These are phyloP conservation scores for Thymus quinquecostatus DNA, from an alignment of 257 asterid species.

Conservation along the genomic window DNA sequence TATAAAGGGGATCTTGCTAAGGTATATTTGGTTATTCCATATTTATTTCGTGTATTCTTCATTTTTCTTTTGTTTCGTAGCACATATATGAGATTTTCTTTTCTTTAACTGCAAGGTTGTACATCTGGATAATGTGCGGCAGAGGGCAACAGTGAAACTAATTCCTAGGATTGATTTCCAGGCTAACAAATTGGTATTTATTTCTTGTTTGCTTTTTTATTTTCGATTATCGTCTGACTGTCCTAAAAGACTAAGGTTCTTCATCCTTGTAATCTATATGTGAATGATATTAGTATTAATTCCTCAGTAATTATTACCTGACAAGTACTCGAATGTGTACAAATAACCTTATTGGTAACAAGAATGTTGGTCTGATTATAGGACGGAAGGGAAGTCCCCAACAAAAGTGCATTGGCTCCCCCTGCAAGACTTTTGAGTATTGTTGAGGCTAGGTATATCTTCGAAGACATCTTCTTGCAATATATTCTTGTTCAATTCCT, in stretches of 20 bases:
- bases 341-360: constrained; percentile 17
- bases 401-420: constrained; percentile 78
- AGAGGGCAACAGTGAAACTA: constrained; percentile 78
- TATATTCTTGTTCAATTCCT: not conserved
- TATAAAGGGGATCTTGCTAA: constrained; percentile 95
- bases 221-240: constrained; percentile 1
- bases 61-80: not conserved
- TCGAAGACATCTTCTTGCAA: not conserved
- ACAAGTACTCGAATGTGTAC: not conserved
- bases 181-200: constrained; percentile 76
- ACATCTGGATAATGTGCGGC: constrained; percentile 88
- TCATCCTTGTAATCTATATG: constrained; percentile 5
- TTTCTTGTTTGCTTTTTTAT: constrained; percentile 3
- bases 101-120: constrained; percentile 59
- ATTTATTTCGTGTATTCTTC: not conserved
- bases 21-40: constrained; percentile 39
- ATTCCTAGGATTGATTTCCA: constrained; percentile 93
- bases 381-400: constrained; percentile 94
- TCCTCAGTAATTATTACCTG: constrained; percentile 16
- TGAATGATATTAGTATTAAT: not conserved
- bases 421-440: constrained; percentile 88
- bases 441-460: constrained; percentile 79
- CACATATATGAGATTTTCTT: constrained; percentile 16
- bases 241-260: constrained; percentile 2
- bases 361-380: constrained; percentile 38